These are phyloP conservation scores for Yamadazyma philogaea DNA, from an alignment of 805 yeast species.

Conservation along the genomic window DNA sequence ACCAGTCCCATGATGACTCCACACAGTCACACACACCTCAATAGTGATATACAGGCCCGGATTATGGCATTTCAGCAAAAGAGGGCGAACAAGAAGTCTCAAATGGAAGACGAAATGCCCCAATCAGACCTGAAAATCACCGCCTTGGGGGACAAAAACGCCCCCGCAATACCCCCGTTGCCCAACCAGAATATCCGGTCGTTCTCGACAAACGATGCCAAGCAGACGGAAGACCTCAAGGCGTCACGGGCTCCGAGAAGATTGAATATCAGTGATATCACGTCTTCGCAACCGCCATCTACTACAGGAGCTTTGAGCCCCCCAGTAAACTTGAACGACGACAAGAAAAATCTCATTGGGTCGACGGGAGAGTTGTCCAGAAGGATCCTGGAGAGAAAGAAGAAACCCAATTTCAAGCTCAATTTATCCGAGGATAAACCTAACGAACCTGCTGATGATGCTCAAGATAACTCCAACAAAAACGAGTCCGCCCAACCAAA, in stretches of 20 bases:
- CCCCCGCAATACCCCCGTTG: slow-evolving; percentile 22
- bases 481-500: slow-evolving; percentile 22
- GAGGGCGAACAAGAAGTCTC: slow-evolving; percentile 32
- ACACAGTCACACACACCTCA: slow-evolving; percentile 32
- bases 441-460: slow-evolving; percentile 5
- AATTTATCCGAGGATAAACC: slow-evolving; percentile 22
- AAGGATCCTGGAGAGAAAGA: slow-evolving; percentile 37
- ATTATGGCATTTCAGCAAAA: slow-evolving; percentile 84
- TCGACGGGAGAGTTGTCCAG: slow-evolving; percentile 36
- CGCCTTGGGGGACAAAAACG: slow-evolving; percentile 12
- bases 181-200: slow-evolving; percentile 19
- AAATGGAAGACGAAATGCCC: slow-evolving; percentile 7
- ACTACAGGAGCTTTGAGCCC: slow-evolving; percentile 16
- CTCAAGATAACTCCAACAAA: slow-evolving; percentile 1
- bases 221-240: slow-evolving; percentile 14
- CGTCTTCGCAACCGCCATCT: slow-evolving; percentile 17
- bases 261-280: slow-evolving; percentile 36
- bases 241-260: slow-evolving; percentile 52
- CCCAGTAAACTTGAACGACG: slow-evolving; percentile 10
- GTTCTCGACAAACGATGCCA: slow-evolving; percentile 16
- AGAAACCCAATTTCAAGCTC: slow-evolving; percentile 38
- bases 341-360: slow-evolving; percentile 9
- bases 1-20: slow-evolving; percentile 14
- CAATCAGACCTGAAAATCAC: slow-evolving; percentile 7
- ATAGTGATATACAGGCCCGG: slow-evolving; percentile 82